Percentiles rank a stretch among this genome's conserved stretches.
These are phyloP conservation scores for Amanita rimosa DNA, from an alignment of 768 basidiomycete species.

Conservation along the genomic window DNA sequence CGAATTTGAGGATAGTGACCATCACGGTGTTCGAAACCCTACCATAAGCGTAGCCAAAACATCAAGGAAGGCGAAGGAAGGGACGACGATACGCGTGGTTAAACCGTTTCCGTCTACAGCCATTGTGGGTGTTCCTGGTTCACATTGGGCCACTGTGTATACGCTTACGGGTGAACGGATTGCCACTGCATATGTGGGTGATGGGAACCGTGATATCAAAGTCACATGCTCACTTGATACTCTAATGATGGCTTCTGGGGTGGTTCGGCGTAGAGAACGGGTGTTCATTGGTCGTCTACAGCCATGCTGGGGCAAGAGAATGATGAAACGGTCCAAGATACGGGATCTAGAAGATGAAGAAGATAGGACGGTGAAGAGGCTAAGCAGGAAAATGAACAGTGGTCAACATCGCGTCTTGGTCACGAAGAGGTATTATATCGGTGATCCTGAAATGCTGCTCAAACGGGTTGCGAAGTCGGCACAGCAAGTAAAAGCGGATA, in stretches of 20 bases:
- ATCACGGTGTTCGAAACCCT: not conserved
- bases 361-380: not conserved
- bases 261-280: slow-evolving; percentile 8
- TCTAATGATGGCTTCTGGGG: not conserved
- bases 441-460: slow-evolving; percentile 5
- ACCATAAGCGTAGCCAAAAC: not conserved
- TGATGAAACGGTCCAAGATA: not conserved
- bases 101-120: slow-evolving; percentile 3
- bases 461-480: not conserved
- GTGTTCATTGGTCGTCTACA: slow-evolving; percentile 21
- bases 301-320: slow-evolving; percentile 18
- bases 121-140: slow-evolving; percentile 8
- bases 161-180: slow-evolving; percentile 17
- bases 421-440: slow-evolving; percentile 6
- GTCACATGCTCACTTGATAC: slow-evolving; percentile 11
- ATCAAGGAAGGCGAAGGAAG: not conserved
- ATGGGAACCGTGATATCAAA: slow-evolving; percentile 11
- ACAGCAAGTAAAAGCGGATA: not conserved
- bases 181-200: slow-evolving; percentile 15
- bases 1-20: not conserved
- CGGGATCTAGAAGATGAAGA: not conserved
- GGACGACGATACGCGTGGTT: not conserved
- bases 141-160: slow-evolving; percentile 21
- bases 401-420: not conserved
- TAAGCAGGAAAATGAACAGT: not conserved